Conservation (phyloP, 306 rosid species). For the Medicago truncatula region MtrunA17r5.0-ANR NC_053049.1:34497001-34497500, state of each 20-base stretch:
- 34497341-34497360: no score
- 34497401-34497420: neutral
- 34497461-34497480: neutral
- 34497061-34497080: constrained; percentile 46
- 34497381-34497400: neutral
- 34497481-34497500: neutral
- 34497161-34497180: no score
- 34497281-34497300: neutral
- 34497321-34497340: no score
- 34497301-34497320: no score
- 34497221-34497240: no score
- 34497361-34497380: neutral
- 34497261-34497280: no score
- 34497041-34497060: constrained; percentile 26
- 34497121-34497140: no score
- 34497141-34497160: no score
- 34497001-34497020: neutral
- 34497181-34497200: no score
- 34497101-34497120: neutral
- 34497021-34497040: neutral
- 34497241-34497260: no score
- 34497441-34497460: neutral
- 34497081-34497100: constrained; percentile 47
- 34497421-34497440: no score
- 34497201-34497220: no score